Base-by-base conservation (phyloP, 352 stramenopile species). In the Globisporangium yorkense region DNA sequence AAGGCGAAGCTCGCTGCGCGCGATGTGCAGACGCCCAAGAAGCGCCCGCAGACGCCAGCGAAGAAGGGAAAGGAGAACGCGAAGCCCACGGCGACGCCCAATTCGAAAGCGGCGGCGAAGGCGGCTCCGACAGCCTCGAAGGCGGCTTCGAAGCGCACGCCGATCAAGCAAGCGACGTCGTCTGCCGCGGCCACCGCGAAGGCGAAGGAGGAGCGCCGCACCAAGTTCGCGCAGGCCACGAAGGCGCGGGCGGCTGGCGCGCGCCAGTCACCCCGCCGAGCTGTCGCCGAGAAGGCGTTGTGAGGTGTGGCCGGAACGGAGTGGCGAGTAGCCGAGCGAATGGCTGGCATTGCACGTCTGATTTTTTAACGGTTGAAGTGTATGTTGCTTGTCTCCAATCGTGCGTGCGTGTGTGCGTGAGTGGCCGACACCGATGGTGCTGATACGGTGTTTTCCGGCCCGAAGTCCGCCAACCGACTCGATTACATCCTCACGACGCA, bases 141-240 rank as follows among this genome's bases (percentile, higher is more conserved):
- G 51, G n/a, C 47, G 18, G 51, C 58, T 35, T 70, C 50, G 33
- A 65, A 45, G 57, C 66, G 50, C 59, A 62, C 61, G 33, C 41
- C 62, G 12, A 39, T 85, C 47, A 85, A 57, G 44, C 65, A 29
- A 35, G 56, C 57, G 12, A 40, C 62, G 16, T 24, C 43, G 35
- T 63, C 56, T 2, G 41, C 62, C 12, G 16, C 24, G 0, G 16
- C 66, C 15, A 43, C 54, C 0, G 37, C 27, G 6, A 56, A 66
- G 29, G 61, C 40, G 27, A 80, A 77, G 63, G 49, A 68, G n/a
- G 55, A 71, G 33, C 75, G 63, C 18, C 67, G 65, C 31, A 52
- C 65, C 37, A 76, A 71, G 51, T 78, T 80, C 48, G 51, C 64
- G 18, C 62, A 80, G n/a, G 66, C 82, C 15, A 5, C 56, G 27